Percentiles rank a stretch among this genome's conserved stretches.
Conservation (phyloP, 208 protist species). For the Leishmania gerbilli region DNA sequence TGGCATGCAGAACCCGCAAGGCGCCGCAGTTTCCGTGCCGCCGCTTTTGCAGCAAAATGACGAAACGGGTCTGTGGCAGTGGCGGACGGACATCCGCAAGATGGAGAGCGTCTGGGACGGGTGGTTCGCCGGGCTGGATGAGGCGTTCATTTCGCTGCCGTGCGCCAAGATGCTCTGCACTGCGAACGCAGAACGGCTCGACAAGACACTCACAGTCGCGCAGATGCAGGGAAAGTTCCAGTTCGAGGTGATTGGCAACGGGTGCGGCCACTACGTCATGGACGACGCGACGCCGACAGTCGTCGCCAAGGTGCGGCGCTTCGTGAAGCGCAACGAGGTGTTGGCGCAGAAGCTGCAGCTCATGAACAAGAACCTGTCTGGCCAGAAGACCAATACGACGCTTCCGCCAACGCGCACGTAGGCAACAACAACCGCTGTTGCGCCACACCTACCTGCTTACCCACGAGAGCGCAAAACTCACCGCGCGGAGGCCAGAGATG, state of each 20-base stretch:
- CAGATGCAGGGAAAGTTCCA: conserved; percentile 96
- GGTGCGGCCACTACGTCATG: conserved; percentile 92
- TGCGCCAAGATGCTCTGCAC: conserved; percentile 90
- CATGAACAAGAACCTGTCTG: conserved; percentile 19
- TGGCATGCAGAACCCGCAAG: conserved; percentile 66
- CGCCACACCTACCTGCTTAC: too few relatives aligned
- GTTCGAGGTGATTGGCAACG: conserved; percentile 83
- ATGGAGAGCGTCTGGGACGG: conserved; percentile 74
- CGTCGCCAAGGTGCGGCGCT: conserved; percentile 58
- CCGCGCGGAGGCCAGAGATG: not conserved
- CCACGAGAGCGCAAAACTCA: not conserved
- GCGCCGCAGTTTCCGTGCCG: conserved; percentile 74
- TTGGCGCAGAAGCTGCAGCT: conserved; percentile 52
- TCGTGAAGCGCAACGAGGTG: conserved; percentile 55
- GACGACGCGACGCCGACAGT: conserved; percentile 82
- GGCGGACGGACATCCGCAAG: conserved; percentile 73
- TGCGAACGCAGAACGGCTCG: conserved; percentile 85
- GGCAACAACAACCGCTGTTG: not conserved
- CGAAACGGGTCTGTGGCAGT: conserved; percentile 45
- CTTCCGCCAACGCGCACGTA: conserved; percentile 28
- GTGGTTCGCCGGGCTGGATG: conserved; percentile 91
- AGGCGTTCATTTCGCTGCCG: conserved; percentile 74
- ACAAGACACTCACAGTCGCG: conserved; percentile 87
- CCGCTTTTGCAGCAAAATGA: conserved; percentile 49
- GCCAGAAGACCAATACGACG: conserved; percentile 42